A percentile compares a stretch with the other conserved stretches of the same genome.
Evolutionary conservation across 1,139 yeast species (phyloP).

Genomic region (Scheffersomyces lignicola): DNA sequence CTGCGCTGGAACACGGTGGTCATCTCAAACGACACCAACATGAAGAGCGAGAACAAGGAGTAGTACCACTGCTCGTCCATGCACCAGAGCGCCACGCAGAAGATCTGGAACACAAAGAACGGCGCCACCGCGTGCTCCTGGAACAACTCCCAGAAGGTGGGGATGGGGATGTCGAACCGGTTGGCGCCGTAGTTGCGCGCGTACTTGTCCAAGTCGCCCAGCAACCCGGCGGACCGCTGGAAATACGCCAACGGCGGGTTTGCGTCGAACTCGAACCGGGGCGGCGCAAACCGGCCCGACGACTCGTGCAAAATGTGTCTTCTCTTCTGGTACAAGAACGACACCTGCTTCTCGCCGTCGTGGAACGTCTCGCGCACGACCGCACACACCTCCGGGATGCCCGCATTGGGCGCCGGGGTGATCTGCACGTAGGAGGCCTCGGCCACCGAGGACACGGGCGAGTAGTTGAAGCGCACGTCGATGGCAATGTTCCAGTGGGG

Average conservation of each 20-base stretch:
- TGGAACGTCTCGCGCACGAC: conserved; percentile 58
- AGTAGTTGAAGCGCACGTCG: conserved; percentile 70
- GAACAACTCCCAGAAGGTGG: conserved; percentile 85
- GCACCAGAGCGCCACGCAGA: conserved; percentile 94
- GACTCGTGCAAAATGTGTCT: conserved; percentile 71
- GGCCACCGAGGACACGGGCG: conserved; percentile 46
- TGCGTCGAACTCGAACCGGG: conserved; percentile 72
- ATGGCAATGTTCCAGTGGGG: conserved; percentile 93
- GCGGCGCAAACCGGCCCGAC: conserved; percentile 68
- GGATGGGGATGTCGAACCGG: conserved; percentile 91
- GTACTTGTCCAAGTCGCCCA: conserved; percentile 55
- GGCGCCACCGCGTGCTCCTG: conserved; percentile 99
- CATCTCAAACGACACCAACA: conserved; percentile 91
- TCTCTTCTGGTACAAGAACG: conserved; percentile 89
- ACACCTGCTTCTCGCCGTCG: conserved; percentile 62
- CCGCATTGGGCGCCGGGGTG: conserved; percentile 82
- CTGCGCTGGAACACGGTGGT: conserved; percentile 96
- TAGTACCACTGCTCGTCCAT: conserved; percentile 98
- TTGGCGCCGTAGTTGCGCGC: conserved; percentile 76
- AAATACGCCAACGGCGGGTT: conserved; percentile 57
- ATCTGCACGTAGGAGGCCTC: conserved; percentile 74
- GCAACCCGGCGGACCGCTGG: conserved; percentile 64
- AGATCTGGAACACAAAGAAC: conserved; percentile 92
- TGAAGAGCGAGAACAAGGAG: conserved; percentile 85
- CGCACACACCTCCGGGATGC: conserved; percentile 76